phyloP scores from a whole-genome alignment of 2,329 filamentous ascomycete species.

The Cladobotryum mycophilum region DNA sequence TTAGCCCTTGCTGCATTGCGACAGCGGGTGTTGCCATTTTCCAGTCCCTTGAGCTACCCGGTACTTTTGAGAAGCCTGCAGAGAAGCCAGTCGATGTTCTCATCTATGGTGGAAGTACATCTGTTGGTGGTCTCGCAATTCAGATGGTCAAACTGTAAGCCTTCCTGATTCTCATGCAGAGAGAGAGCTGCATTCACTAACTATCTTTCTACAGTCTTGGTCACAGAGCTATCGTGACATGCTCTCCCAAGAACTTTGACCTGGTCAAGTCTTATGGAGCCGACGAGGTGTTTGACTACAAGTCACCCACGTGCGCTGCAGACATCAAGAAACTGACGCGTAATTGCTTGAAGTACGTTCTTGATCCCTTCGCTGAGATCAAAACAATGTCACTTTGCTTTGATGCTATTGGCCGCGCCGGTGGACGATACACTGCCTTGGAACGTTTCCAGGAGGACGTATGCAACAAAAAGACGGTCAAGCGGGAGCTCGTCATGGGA shows the following conservation, averaged over 20 bases:
- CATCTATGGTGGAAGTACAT: slow-evolving; percentile 18
- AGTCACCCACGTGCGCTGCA: slow-evolving; percentile 17
- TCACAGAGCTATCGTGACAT: not conserved
- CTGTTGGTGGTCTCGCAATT: slow-evolving; percentile 18
- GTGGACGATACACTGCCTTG: slow-evolving; percentile 25
- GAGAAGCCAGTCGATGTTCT: slow-evolving; percentile 14
- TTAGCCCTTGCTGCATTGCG: slow-evolving; percentile 13
- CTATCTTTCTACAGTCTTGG: not conserved
- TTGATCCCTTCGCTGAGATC: slow-evolving; percentile 19
- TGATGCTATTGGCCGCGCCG: slow-evolving; percentile 17
- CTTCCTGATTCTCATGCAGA: slow-evolving; percentile 7
- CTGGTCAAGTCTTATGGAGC: not conserved
- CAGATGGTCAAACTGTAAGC: slow-evolving; percentile 22
- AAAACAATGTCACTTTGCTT: slow-evolving; percentile 23
- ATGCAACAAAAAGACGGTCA: not conserved
- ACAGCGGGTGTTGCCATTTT: slow-evolving; percentile 36
- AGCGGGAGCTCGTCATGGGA: not conserved
- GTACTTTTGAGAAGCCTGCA: slow-evolving; percentile 10
- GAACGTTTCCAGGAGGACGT: not conserved
- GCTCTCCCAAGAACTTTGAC: not conserved
- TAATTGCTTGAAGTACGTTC: slow-evolving; percentile 19
- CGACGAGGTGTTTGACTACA: slow-evolving; percentile 35
- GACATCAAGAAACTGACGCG: slow-evolving; percentile 21
- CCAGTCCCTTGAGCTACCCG: slow-evolving; percentile 15
- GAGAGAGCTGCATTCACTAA: slow-evolving; percentile 29